These are phyloP conservation scores for Colletotrichum aenigma DNA, from an alignment of 2,329 filamentous ascomycete genomes.

Conservation along the genomic window DNA sequence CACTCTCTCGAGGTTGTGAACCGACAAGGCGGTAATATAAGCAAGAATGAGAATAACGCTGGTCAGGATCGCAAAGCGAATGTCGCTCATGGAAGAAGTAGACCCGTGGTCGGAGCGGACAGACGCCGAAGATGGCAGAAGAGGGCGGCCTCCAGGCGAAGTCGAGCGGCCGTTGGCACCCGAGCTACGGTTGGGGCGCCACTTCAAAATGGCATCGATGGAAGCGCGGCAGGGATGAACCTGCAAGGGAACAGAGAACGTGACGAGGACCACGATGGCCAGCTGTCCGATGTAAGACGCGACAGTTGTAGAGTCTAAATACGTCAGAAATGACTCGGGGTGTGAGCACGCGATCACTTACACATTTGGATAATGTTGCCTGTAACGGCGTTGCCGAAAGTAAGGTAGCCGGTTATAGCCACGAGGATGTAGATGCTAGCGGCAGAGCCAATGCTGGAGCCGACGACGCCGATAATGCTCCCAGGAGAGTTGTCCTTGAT, in stretches of 20 bases:
- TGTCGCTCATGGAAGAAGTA: constrained; percentile 75
- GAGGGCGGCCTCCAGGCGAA: constrained; percentile 45
- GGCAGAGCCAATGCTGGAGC: constrained; percentile 86
- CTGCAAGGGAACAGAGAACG: constrained; percentile 95
- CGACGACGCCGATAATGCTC: constrained; percentile 79
- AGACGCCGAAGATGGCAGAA: constrained; percentile 41
- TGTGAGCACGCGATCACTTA: constrained; percentile 46
- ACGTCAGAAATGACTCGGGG: constrained; percentile 16
- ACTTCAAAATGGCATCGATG: constrained; percentile 90
- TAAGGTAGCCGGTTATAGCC: constrained; percentile 93
- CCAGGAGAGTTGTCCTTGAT: constrained; percentile 81
- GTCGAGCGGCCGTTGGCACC: constrained; percentile 39
- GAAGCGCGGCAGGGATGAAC: constrained; percentile 97
- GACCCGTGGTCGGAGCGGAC: constrained; percentile 56
- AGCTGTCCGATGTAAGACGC: constrained; percentile 92
- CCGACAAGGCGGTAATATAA: constrained; percentile 89
- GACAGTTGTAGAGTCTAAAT: constrained; percentile 69
- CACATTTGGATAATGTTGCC: constrained; percentile 96
- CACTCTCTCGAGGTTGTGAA: constrained; percentile 87
- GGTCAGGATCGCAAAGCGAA: constrained; percentile 88
- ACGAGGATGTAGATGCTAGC: constrained; percentile 87
- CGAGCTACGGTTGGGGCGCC: constrained; percentile 69
- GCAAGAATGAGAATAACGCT: constrained; percentile 83
- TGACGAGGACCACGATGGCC: constrained; percentile 93
- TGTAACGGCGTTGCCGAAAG: constrained; percentile 86